Evolutionary conservation across 2,329 filamentous ascomycete species (phyloP), one percentile per base, ranked within the genome.

Genomic region (Bipolaris cookei): DNA sequence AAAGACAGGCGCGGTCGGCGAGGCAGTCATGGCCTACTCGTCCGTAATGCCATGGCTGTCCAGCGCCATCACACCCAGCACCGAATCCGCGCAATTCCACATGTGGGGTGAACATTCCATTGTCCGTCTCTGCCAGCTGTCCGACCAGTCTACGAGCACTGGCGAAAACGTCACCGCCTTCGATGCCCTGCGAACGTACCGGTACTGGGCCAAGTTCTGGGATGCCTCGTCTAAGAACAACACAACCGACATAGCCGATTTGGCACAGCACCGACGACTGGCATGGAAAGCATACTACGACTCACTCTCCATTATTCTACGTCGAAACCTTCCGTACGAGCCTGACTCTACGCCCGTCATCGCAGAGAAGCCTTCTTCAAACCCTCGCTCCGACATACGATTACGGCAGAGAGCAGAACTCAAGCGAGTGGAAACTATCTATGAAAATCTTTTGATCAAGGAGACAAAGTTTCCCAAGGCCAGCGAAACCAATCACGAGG

Each of bases 271-370:
- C 48, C 81, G 89, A 61, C 83, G 90, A 60, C 80, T 86, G 38
- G 87, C 96, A 42, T 97, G 93, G 93, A 88, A 85, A 67, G 86
- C 91, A 61, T 97, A 97, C 75, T 97, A 97, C 72, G 79, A 86
- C 42, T 86, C 90, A 1, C 79, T 97, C 16, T 96, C 92, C 1
- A 82, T 82, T n/a, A 86, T 96, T 34, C 76, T 97, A 6, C 88
- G 89, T 66, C 79, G 86, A 51, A 85, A 87, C 56, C 70, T 90
- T 20, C 80, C 87, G 0, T 90, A 87, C 49, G 70, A 75, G 10
- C 78, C 78, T 32, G 83, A 85, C 38, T 75, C 81, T 14, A 54
- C 62, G 5, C 46, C 65, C 6, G 48, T 58, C 21, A 55, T 48
- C 0, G 65, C 70, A n/a, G 69, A 70, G 39, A 59, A 72, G 34